Conservation (phyloP, 1,139 yeast genomes). For the Scheffersomyces parashehatae region DNA sequence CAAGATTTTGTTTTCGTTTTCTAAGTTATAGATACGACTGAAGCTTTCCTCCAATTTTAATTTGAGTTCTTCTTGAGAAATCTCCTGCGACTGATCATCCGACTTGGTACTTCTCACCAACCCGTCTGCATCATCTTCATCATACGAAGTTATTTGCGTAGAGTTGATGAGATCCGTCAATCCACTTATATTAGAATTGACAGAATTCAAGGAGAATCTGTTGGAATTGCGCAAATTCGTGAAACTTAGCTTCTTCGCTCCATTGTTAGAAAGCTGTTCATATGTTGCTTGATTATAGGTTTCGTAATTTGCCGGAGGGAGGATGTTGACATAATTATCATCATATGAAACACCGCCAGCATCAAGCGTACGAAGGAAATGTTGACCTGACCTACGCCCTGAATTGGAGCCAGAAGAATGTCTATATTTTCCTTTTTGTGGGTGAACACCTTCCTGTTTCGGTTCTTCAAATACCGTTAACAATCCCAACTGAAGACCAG, state of each 20-base stretch:
- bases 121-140: slow-evolving; percentile 21
- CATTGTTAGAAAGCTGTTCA: slow-evolving; percentile 26
- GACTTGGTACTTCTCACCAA: slow-evolving; percentile 3
- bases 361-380: too few relatives aligned
- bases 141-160: slow-evolving; percentile 38
- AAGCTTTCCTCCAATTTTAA: slow-evolving; percentile 42
- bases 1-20: slow-evolving; percentile 28
- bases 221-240: slow-evolving; percentile 16
- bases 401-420: too few relatives aligned
- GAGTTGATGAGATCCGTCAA: slow-evolving; percentile 41
- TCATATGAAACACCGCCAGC: slow-evolving; percentile 20
- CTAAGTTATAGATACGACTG: slow-evolving; percentile 36
- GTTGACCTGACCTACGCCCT: too few relatives aligned
- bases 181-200: slow-evolving; percentile 45
- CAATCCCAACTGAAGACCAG: slow-evolving; percentile 43
- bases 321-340: slow-evolving; percentile 30
- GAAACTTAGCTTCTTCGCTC: slow-evolving; percentile 8
- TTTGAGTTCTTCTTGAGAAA: slow-evolving; percentile 38
- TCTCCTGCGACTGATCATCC: slow-evolving; percentile 9
- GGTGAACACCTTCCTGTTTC: neutral
- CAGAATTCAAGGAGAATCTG: slow-evolving; percentile 42
- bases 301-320: slow-evolving; percentile 27
- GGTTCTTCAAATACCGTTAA: slow-evolving; percentile 44
- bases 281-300: slow-evolving; percentile 39
- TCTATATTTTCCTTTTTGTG: too few relatives aligned